Percentiles rank a stretch among this genome's conserved stretches.
phyloP scores from a whole-genome alignment of 2,329 filamentous ascomycete species.

The Pseudomassariella vexata region DNA sequence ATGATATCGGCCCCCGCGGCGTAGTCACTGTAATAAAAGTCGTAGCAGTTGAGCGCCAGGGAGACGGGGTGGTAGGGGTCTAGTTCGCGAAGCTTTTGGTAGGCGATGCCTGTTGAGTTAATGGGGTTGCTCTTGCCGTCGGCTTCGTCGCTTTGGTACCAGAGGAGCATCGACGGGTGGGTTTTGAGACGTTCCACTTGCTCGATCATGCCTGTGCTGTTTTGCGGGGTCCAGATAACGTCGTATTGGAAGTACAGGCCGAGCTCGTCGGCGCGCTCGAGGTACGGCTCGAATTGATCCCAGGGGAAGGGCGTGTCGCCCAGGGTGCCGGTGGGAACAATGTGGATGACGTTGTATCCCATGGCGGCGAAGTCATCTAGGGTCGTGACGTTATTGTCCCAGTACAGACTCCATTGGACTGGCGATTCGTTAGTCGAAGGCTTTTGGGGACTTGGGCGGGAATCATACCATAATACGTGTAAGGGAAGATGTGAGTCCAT shows the following conservation, averaged over 20 bases:
- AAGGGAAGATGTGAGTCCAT: conserved; percentile 14
- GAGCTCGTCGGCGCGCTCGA: conserved; percentile 13
- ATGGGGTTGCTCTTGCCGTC: conserved; percentile 40
- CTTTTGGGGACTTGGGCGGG: no score
- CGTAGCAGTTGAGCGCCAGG: conserved; percentile 44
- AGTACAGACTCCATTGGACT: conserved; percentile 15
- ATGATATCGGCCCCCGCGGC: conserved; percentile 44
- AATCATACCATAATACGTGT: conserved; percentile 11
- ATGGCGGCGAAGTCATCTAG: conserved; percentile 11
- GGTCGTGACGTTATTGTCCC: conserved; percentile 13
- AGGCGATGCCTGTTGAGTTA: conserved; percentile 35
- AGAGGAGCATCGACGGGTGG: conserved; percentile 32
- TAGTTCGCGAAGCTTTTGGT: conserved; percentile 34
- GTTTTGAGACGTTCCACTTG: conserved; percentile 28
- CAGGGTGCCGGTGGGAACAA: conserved; percentile 12
- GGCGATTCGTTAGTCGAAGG: not conserved
- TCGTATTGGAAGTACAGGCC: conserved; percentile 15
- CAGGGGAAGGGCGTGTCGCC: conserved; percentile 13
- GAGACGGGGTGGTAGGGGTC: conserved; percentile 49
- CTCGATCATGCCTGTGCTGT: conserved; percentile 13
- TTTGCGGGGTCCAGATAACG: conserved; percentile 11
- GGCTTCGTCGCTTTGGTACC: conserved; percentile 45
- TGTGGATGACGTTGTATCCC: conserved; percentile 16
- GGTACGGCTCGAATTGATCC: conserved; percentile 13
- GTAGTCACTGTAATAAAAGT: conserved; percentile 46